phyloP scores from a whole-genome alignment of 2,329 filamentous ascomycete genomes.

The Proliferodiscus dingleyae region DNA sequence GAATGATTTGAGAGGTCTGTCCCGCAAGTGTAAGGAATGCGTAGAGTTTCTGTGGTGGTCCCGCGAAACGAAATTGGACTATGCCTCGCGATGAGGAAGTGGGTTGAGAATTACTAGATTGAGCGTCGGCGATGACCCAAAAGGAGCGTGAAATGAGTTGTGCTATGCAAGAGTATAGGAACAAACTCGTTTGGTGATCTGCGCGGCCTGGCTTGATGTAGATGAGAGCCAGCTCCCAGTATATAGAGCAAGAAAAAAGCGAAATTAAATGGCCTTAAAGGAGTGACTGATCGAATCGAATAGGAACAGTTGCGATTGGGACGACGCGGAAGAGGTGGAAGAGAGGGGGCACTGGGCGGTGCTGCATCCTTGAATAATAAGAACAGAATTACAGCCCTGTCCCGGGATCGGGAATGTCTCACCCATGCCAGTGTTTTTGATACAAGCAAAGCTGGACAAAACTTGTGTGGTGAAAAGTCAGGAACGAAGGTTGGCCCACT shows the following conservation, averaged over 20 bases:
- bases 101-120: constrained; percentile 32
- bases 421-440: constrained; percentile 30
- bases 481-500: constrained; percentile 23
- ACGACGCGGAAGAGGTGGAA: constrained; percentile 39
- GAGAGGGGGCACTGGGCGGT: constrained; percentile 46
- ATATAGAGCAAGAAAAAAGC: constrained; percentile 42
- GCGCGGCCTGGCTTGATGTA: constrained; percentile 36
- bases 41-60: constrained; percentile 33
- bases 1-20: constrained; percentile 27
- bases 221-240: constrained; percentile 55
- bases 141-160: constrained; percentile 40
- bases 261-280: constrained; percentile 41
- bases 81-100: constrained; percentile 37
- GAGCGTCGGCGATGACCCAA: constrained; percentile 24
- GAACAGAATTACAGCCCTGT: constrained; percentile 38
- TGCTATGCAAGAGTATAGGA: constrained; percentile 35
- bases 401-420: constrained; percentile 29
- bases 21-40: constrained; percentile 34
- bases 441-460: constrained; percentile 31
- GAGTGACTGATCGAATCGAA: constrained; percentile 46
- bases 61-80: constrained; percentile 35
- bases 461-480: constrained; percentile 27
- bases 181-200: constrained; percentile 40
- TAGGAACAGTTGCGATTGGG: constrained; percentile 38
- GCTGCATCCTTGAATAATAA: constrained; percentile 48